Evolutionary conservation across 495 filamentous ascomycete species (phyloP), one percentile per base, ranked within the genome.

Genomic region (Trichoderma asperelloides): DNA sequence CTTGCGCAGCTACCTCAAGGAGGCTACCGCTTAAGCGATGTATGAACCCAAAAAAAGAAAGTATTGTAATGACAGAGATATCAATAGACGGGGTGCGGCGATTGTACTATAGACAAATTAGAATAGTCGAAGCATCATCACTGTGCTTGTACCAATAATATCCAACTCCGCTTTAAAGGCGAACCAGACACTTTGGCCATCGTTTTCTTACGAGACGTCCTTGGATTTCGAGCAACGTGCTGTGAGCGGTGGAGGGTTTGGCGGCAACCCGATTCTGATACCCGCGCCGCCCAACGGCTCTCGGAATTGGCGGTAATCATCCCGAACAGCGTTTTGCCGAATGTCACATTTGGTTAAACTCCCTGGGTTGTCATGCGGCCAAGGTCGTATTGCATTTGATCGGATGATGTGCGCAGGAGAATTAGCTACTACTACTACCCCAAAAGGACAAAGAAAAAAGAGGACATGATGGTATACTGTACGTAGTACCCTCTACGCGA

Each of bases 1-100:
- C 63, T 39, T 64, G 13, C 49, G 70, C 73, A 89, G 87, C 74
- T 87, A 77, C 85, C 82, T 89, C 78, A 86, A 88, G 85, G 83
- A 89, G 74, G 70, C 76, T 63, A 87, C 85, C 73, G 76, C 76
- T 77, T 88, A 88, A 83, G 83, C 71, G 74, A 71, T 39, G 25
- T 64, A 63, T 66, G 69, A 70, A n/a, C n/a, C 33, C 2, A 37
- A 37, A 2, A 69, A 69, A 69, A 70, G 27, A 69, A 66, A 69
- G 67, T 71, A 70, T 68, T 76, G 75, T 77, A 77, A 73, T 71
- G 74, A 70, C 73, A 77, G 64, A 71, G 69, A 75, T 39, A 27
- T 41, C 49, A 62, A 67, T 77, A 77, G 74, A 77, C 71, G 64
- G 70, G 73, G 67, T 70, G 28, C 66, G 74, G 66, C 41, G 60